Conservation (phyloP, 2,329 filamentous ascomycete genomes). For the Cladophialophora psammophila region DNA sequence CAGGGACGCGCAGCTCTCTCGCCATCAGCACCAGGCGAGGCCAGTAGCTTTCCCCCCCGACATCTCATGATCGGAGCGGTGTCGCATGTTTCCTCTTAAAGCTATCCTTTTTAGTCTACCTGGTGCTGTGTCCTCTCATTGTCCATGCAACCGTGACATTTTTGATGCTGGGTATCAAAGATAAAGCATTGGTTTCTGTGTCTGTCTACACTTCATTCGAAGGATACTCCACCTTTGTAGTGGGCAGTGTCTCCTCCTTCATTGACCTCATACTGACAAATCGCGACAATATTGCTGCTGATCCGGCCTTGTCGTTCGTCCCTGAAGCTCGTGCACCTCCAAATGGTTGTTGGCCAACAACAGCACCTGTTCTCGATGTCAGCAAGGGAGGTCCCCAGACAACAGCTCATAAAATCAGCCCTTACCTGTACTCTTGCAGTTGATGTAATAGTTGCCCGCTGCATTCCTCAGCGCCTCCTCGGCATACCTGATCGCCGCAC, state of each 20-base stretch:
- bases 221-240: slow-evolving; percentile 59
- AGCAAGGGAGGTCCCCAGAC: neutral
- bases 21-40: neutral
- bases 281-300: slow-evolving; percentile 58
- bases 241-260: slow-evolving; percentile 63
- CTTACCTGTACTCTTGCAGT: slow-evolving; percentile 73
- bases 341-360: slow-evolving; percentile 60
- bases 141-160: slow-evolving; percentile 12
- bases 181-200: neutral
- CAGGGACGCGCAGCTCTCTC: slow-evolving; percentile 9
- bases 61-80: neutral
- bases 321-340: slow-evolving; percentile 64
- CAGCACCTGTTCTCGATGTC: slow-evolving; percentile 44
- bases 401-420: neutral
- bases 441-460: slow-evolving; percentile 86
- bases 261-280: slow-evolving; percentile 65
- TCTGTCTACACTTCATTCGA: slow-evolving; percentile 55
- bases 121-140: slow-evolving; percentile 6
- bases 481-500: slow-evolving; percentile 69
- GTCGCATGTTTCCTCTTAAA: neutral
- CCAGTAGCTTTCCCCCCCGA: neutral
- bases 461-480: slow-evolving; percentile 75
- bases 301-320: slow-evolving; percentile 66
- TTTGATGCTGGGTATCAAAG: slow-evolving; percentile 17
- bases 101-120: neutral